Conservation (phyloP, 352 stramenopile species). For the Globisporangium sylvaticum region DNA sequence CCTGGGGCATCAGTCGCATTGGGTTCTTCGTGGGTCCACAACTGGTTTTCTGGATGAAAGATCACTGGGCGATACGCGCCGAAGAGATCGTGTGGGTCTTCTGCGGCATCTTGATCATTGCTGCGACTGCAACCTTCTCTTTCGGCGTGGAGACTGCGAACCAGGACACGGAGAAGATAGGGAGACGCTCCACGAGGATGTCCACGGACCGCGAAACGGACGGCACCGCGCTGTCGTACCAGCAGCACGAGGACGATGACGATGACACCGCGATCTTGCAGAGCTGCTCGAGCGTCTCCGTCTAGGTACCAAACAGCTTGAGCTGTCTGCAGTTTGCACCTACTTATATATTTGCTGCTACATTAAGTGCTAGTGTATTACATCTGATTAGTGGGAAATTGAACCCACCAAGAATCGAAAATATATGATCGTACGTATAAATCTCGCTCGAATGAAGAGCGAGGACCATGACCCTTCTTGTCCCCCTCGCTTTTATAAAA, state of each 20-base stretch:
- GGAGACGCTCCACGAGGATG: not conserved
- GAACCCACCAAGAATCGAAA: no score
- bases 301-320: no score
- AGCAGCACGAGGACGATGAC: not conserved
- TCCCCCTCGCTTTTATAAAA: no score
- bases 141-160: not conserved
- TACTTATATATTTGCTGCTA: no score
- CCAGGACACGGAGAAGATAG: not conserved
- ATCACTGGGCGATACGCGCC: not conserved
- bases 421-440: no score
- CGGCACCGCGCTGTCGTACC: not conserved
- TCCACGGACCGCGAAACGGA: not conserved
- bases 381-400: no score
- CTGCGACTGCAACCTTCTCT: not conserved
- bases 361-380: no score
- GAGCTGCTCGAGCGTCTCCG: no score
- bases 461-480: no score
- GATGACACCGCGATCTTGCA: not conserved
- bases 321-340: no score
- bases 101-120: not conserved
- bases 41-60: not conserved
- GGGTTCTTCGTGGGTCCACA: constrained; percentile 15
- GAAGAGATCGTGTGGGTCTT: not conserved
- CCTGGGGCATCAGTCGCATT: constrained; percentile 15
- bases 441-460: no score